Conservation (phyloP, 148 eudicot genomes). For the Cornus florida region DNA sequence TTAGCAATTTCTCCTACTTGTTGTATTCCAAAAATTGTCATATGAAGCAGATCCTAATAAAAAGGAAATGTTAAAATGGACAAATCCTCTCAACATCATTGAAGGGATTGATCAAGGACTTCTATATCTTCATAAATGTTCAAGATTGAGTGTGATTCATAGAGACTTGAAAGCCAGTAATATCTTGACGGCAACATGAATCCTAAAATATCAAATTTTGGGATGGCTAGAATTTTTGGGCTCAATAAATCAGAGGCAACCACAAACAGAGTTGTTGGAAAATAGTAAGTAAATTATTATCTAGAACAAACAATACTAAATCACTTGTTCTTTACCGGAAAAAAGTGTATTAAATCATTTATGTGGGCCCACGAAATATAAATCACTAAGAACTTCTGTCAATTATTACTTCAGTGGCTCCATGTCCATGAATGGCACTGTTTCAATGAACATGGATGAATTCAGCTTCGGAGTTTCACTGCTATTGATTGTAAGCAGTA, state of each 20-base stretch:
- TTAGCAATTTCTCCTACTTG: no score
- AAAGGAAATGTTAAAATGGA: slow-evolving; percentile 13
- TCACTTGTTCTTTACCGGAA: no score
- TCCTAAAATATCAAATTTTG: slow-evolving; percentile 28
- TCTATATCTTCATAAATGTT: slow-evolving; percentile 25
- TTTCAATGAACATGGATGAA: slow-evolving; percentile 21
- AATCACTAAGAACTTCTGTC: no score
- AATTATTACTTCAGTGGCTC: slow-evolving; percentile 13
- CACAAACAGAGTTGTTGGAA: slow-evolving; percentile 22
- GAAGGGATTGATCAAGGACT: slow-evolving; percentile 20
- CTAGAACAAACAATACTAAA: no score
- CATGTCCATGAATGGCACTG: slow-evolving; percentile 18
- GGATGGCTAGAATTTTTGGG: slow-evolving; percentile 28
- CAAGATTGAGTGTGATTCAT: slow-evolving; percentile 11
- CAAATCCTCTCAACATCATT: slow-evolving; percentile 17
- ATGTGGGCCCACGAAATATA: no score
- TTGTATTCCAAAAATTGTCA: neutral
- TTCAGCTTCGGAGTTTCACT: slow-evolving; percentile 27
- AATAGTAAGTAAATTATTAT: slow-evolving; percentile 11
- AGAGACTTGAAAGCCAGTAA: slow-evolving; percentile 23
- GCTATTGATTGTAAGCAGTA: slow-evolving; percentile 19
- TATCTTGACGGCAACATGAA: slow-evolving; percentile 21
- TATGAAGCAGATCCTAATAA: slow-evolving; percentile 13
- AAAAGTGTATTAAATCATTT: no score
- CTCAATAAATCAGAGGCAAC: slow-evolving; percentile 16